A percentile compares a stretch with the other conserved stretches of the same genome.
Conservation (phyloP, 2,329 filamentous ascomycete species). For the Coniella vitis region DNA sequence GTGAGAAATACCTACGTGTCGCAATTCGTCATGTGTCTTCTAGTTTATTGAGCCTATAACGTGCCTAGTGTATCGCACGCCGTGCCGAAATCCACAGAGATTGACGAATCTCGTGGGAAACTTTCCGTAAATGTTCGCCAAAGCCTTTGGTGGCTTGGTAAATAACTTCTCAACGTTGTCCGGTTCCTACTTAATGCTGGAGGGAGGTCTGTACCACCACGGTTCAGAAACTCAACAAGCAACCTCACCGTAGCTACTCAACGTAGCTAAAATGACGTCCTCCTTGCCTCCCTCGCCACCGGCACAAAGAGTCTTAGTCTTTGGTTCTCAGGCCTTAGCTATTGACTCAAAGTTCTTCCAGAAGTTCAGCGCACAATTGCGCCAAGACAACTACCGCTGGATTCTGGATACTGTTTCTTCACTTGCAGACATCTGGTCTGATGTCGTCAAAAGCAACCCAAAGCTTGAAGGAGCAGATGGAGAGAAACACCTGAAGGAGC, state of each 20-base stretch:
- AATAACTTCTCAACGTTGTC: background rate
- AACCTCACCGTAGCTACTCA: constrained; percentile 4
- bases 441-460: background rate
- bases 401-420: background rate
- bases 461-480: background rate
- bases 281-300: background rate
- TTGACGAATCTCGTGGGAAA: background rate
- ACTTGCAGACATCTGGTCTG: constrained; percentile 1
- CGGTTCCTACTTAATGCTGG: background rate
- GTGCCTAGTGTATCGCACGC: background rate
- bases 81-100: background rate
- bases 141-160: background rate
- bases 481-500: background rate
- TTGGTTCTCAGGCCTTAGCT: constrained; percentile 2
- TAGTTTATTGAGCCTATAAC: background rate
- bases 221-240: background rate
- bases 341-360: constrained; percentile 2
- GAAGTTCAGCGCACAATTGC: background rate
- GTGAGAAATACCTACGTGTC: too few relatives aligned
- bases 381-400: background rate
- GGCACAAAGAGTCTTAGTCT: constrained; percentile 1
- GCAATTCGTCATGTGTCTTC: background rate
- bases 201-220: background rate
- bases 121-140: background rate
- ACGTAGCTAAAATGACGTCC: background rate